Evolutionary conservation across 768 basidiomycete genomes (phyloP).

Genomic region (Termitomyces sp.): DNA sequence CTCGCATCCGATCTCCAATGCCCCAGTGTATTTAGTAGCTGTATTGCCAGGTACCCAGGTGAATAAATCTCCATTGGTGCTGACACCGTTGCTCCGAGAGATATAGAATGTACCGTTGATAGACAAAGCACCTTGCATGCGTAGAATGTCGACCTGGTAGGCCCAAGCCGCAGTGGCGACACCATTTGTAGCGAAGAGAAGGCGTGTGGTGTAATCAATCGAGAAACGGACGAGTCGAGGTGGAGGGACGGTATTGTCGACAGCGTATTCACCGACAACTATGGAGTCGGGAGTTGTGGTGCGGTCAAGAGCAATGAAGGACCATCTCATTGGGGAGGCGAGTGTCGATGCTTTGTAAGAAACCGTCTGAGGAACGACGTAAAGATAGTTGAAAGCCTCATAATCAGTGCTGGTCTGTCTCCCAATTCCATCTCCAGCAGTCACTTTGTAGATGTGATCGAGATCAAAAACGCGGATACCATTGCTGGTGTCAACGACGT

Average conservation of each 20-base stretch:
- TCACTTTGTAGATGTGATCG: slow-evolving; percentile 16
- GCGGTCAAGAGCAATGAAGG: slow-evolving; percentile 16
- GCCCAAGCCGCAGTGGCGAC: slow-evolving; percentile 18
- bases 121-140: slow-evolving; percentile 16
- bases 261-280: slow-evolving; percentile 16
- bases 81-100: slow-evolving; percentile 14
- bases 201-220: slow-evolving; percentile 15
- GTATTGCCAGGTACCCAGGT: slow-evolving; percentile 13
- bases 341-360: slow-evolving; percentile 13
- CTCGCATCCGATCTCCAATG: slow-evolving; percentile 9
- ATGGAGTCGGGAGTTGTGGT: slow-evolving; percentile 16
- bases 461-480: slow-evolving; percentile 16
- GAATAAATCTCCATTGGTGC: slow-evolving; percentile 13
- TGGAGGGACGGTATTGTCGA: slow-evolving; percentile 9
- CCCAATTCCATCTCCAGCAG: slow-evolving; percentile 12
- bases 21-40: slow-evolving; percentile 3
- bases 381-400: slow-evolving; percentile 15
- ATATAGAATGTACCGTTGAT: slow-evolving; percentile 17
- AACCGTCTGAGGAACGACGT: slow-evolving; percentile 11
- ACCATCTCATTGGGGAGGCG: slow-evolving; percentile 13
- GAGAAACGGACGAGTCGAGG: slow-evolving; percentile 15
- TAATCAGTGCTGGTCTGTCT: slow-evolving; percentile 13
- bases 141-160: slow-evolving; percentile 15
- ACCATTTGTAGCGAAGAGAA: slow-evolving; percentile 8
- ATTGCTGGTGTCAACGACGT: slow-evolving; percentile 15